phyloP scores from a whole-genome alignment of 2,329 filamentous ascomycete genomes.

The Aspergillus puulaauensis region DNA sequence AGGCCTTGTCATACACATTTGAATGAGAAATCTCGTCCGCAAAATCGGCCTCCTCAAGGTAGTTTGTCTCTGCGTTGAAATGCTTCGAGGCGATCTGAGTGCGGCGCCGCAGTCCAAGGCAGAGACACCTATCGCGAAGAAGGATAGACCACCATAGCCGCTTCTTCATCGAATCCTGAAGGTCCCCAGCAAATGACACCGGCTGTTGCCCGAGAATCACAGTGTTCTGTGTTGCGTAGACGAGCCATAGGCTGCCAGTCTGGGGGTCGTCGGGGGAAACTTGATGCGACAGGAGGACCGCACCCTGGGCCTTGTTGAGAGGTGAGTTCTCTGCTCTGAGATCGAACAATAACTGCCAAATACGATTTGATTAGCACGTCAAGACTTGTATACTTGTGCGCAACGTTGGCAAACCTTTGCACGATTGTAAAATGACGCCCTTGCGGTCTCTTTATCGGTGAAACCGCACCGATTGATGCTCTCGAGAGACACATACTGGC shows the following conservation, averaged over 20 bases:
- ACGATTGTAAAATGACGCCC: constrained; percentile 3
- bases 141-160: constrained; percentile 9
- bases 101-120: constrained; percentile 7
- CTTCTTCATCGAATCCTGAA: constrained; percentile 1
- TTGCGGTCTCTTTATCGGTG: background rate
- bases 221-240: constrained; percentile 6
- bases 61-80: constrained; percentile 9
- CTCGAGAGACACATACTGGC: constrained; percentile 3
- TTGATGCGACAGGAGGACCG: constrained; percentile 6
- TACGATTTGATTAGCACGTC: background rate
- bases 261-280: constrained; percentile 6
- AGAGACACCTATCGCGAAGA: constrained; percentile 5
- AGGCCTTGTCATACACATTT: background rate
- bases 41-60: constrained; percentile 7
- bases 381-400: too few species aligned
- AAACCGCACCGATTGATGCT: constrained; percentile 7
- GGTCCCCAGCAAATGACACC: background rate
- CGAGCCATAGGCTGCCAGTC: constrained; percentile 5
- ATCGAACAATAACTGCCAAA: constrained; percentile 1
- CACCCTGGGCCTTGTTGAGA: constrained; percentile 5
- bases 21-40: constrained; percentile 7
- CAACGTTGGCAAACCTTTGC: background rate
- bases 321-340: constrained; percentile 1
- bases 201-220: constrained; percentile 6
- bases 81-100: constrained; percentile 6